Evolutionary conservation across 148 eudicot genomes (phyloP), one percentile per base, ranked within the genome.

Genomic region (Fagopyrum esculentum): DNA sequence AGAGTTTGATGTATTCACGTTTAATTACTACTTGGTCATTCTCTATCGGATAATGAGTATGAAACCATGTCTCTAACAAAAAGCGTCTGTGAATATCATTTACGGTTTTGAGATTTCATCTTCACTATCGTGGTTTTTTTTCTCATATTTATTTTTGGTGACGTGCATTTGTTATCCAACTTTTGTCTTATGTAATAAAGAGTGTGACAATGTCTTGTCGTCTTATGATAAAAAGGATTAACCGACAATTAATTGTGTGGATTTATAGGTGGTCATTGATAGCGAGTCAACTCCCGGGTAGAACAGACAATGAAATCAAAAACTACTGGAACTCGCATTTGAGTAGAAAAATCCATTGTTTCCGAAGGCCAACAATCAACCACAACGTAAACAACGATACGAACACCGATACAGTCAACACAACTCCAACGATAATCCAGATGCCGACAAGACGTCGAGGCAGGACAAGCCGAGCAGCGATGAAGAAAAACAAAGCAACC

Each of bases 231-330:
- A 35, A 35, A 35, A 19, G 9, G 68, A 2, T 3, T 61, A 29
- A 26, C 5, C 1, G 3, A 29, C 7, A 29, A 6, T 8, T 5
- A 8, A 6, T 60, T 54, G 6, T 61, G 68, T 29, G 35, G 15
- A 6, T 17, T 29, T 66, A 4, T 56, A 74, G 76, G 68, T 74
- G 76, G 76, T 74, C 76, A 54, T 19, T 74, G 69, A 75, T 75
- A 59, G 77, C 77, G 8, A 92, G 91, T 86, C 48, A 70, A 61
- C 80, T 78, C 56, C 88, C 91, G 4, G 96, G 97, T 72, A 84
- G 98, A 94, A 91, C 98, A 76, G 97, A 94, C 79, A 94, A 94
- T 64, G 98, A 94, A 82, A 91, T 91, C 0, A 94, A 94, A 45
- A 91, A 94, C 43, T 88, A 94, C 76, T 94, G 98, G 98, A 94